These are phyloP conservation scores for Arctium minus DNA, from an alignment of 129 eudicot genomes.

Conservation along the genomic window DNA sequence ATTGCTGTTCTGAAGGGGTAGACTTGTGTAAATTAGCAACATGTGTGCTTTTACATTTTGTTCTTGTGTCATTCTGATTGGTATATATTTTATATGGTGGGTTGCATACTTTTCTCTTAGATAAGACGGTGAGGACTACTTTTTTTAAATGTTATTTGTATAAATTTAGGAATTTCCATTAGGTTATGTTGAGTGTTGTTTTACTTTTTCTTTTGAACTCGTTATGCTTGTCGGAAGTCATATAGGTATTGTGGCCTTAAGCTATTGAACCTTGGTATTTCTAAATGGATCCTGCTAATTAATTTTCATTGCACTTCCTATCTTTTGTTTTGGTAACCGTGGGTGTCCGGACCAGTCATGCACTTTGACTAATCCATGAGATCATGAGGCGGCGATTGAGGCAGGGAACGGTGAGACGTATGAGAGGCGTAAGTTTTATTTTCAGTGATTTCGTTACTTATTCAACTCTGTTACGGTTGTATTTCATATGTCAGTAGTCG, in stretches of 20 bases:
- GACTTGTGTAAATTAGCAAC: neutral
- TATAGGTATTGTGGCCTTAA: neutral
- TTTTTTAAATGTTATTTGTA: neutral
- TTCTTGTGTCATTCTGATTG: neutral
- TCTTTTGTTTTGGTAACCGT: neutral
- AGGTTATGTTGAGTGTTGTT: neutral
- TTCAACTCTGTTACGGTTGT: no score
- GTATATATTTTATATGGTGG: neutral
- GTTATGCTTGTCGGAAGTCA: neutral
- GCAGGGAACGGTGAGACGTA: no score
- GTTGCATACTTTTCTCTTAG: neutral
- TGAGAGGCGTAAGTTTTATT: no score
- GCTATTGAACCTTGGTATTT: neutral
- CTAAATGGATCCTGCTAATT: neutral
- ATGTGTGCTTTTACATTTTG: neutral
- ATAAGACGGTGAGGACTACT: neutral
- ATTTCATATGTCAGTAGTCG: no score
- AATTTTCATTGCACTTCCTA: neutral
- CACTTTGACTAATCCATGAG: neutral
- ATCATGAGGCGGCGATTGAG: no score
- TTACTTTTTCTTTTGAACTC: neutral
- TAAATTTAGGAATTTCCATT: neutral
- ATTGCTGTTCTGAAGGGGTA: neutral
- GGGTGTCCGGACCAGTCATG: no score
- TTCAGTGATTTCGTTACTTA: no score